Base-by-base conservation (phyloP, 345 rosid species). In the Euphorbia pulcherrima region DNA sequence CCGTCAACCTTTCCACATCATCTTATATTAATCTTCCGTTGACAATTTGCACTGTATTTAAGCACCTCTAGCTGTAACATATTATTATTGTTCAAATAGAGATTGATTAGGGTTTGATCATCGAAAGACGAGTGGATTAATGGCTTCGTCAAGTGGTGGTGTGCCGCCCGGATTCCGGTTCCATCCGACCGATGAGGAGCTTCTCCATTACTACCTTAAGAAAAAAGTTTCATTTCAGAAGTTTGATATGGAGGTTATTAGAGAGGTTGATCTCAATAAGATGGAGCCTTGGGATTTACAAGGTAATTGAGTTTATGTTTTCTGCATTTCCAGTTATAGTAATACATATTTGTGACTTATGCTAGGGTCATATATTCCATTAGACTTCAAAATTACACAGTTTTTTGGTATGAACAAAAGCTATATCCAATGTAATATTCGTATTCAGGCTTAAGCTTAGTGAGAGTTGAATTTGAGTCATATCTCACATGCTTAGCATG, bases 241-340 rank as follows among this genome's bases (percentile, higher is more conserved):
- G 83, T 85, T 94, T 20, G 99, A 94, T 81, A 93, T 94, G 44
- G 96, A 94, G 72, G 97, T 94, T 46, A 94, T 94, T 67, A 95
- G 91, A 39, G 99, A 94, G 73, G 97, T 94, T 9, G 99, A 94
- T 86, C 99, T 94, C 48, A 94, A 91, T 75, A 94, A 94, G 86
- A 97, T 94, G 53, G 97, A 94, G 77, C 99, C 99, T 1, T 94
- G 99, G 99, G 99, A 94, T 79, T 87, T 94, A 58, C 99, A 91
- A 83, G 99, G 99, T 94, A 30, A 17, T 56, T 20, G 17, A 0
- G 35, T 27, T 50, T 20, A 5, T 5, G 13, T 1, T 9, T 11
- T 59, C 6, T 12, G 47, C 6, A 16, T 27, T 0, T 23, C 44
- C 59, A 23, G 29, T 20, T 50, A 9, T 41, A n/a, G n/a, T n/a